Conservation (phyloP, 2,329 filamentous ascomycete species). For the Alternaria triticina region DNA sequence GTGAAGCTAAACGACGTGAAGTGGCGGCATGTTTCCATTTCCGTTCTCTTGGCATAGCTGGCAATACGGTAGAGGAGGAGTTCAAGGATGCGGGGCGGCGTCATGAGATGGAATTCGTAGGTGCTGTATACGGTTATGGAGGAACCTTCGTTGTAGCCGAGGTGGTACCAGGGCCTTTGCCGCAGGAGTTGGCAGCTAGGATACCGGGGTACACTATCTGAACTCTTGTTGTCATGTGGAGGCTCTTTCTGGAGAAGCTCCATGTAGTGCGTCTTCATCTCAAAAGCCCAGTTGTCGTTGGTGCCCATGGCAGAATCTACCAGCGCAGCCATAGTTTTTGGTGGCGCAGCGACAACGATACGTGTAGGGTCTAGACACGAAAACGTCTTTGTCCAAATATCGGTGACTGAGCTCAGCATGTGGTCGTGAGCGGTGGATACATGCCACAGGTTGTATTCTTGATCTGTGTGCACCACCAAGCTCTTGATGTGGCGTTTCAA, state of each 20-base stretch:
- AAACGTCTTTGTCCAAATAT: conserved; percentile 43
- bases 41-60: conserved; percentile 32
- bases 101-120: conserved; percentile 73
- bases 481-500: conserved; percentile 53
- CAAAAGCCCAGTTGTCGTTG: conserved; percentile 68
- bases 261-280: conserved; percentile 67
- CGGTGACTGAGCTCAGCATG: conserved; percentile 59
- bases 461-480: conserved; percentile 54
- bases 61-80: conserved; percentile 50
- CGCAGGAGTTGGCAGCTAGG: conserved; percentile 56
- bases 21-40: conserved; percentile 30
- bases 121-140: conserved; percentile 73
- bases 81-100: conserved; percentile 67
- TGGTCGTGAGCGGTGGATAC: conserved; percentile 36
- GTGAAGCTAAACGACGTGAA: conserved; percentile 63
- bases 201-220: conserved; percentile 18
- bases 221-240: conserved; percentile 8
- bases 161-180: conserved; percentile 67
- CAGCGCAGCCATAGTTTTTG: conserved; percentile 66
- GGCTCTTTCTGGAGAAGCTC: conserved; percentile 45
- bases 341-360: conserved; percentile 59
- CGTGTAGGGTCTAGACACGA: conserved; percentile 35
- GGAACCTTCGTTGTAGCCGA: conserved; percentile 77
- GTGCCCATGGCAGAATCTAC: conserved; percentile 64
- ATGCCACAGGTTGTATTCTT: conserved; percentile 46